A percentile compares a stretch with the other conserved stretches of the same genome.
Evolutionary conservation across 2,329 filamentous ascomycete species (phyloP).

Genomic region (Dactylella cylindrospora): DNA sequence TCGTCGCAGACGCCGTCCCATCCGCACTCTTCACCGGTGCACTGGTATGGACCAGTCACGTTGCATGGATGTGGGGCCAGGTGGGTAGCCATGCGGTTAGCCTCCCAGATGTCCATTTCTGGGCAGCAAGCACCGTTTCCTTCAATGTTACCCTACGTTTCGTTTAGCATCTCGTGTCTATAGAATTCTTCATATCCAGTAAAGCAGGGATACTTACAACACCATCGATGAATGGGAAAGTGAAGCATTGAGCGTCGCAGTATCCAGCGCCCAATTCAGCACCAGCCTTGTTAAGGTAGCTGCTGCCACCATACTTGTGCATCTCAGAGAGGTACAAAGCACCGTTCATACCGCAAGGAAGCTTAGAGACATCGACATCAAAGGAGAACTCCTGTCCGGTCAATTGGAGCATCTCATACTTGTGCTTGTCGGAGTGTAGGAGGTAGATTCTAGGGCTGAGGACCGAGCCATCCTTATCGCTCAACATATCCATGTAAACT

Average conservation of each 20-base stretch:
- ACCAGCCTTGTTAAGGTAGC: slow-evolving; percentile 50
- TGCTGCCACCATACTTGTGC: slow-evolving; percentile 51
- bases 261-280: slow-evolving; percentile 53
- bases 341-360: slow-evolving; percentile 54
- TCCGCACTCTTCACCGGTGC: slow-evolving; percentile 54
- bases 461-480: slow-evolving; percentile 43
- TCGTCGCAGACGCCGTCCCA: slow-evolving; percentile 55
- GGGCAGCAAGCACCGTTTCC: slow-evolving; percentile 53
- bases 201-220: slow-evolving; percentile 49
- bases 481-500: slow-evolving; percentile 51
- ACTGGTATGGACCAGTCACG: slow-evolving; percentile 54
- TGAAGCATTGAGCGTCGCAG: slow-evolving; percentile 53
- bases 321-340: slow-evolving; percentile 53
- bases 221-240: slow-evolving; percentile 53
- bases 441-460: slow-evolving; percentile 55
- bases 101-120: slow-evolving; percentile 56
- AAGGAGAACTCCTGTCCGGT: slow-evolving; percentile 55
- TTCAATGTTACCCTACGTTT: slow-evolving; percentile 50
- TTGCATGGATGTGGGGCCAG: slow-evolving; percentile 59
- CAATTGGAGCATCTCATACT: slow-evolving; percentile 56
- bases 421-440: slow-evolving; percentile 53
- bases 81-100: slow-evolving; percentile 56
- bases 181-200: not conserved
- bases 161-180: slow-evolving; percentile 1
- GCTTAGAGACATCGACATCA: slow-evolving; percentile 54